Base-by-base conservation (phyloP, 2,329 filamentous ascomycete genomes). In the Fusarium sp. region DNA sequence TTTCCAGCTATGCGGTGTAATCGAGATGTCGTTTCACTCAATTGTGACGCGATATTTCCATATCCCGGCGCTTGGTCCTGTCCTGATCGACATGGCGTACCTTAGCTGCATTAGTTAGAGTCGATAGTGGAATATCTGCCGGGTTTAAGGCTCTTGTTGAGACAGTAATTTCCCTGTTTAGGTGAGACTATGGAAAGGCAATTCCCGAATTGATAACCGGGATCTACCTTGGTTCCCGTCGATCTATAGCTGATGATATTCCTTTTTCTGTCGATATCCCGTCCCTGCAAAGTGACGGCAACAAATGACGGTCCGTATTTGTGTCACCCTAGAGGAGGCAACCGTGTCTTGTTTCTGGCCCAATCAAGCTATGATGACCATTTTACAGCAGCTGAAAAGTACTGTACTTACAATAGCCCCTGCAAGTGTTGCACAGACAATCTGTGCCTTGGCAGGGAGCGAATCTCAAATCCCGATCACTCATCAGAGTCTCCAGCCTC, bases 381-480 rank as follows among this genome's bases (percentile, higher is more conserved):
- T 23, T 16, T 37, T 45, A 40, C 38, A 12, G 13, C 20, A 36
- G 30, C 10, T 37, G 18, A 38, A 18, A 54, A 40, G 41, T 40
- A n/a, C n/a, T 12, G 41, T 40, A n/a, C n/a, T 12, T 49, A 3
- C 3, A 36, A 36, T 13, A 33, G 18, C 26, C 3, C 40, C 18
- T 9, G 3, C 16, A 2, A 40, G 47, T 34, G 28, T 18, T 46
- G 41, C 64, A 49, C 23, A 36, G 30, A 15, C n/a, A 40, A 31
- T 28, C 41, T 57, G 36, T 51, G 26, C 16, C 18, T 38, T 40
- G 30, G 33, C 36, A 23, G 23, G 30, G 30, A 31, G 30, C 30
- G 28, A 30, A 13, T 69, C 61, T 57, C 46, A 57, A 18, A 13
- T 54, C 18, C 58, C 46, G 69, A 47, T 30, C 23, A 9, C 13